Evolutionary conservation across 2,329 filamentous ascomycete genomes (phyloP).

Genomic region (Xylaria hypoxylon): DNA sequence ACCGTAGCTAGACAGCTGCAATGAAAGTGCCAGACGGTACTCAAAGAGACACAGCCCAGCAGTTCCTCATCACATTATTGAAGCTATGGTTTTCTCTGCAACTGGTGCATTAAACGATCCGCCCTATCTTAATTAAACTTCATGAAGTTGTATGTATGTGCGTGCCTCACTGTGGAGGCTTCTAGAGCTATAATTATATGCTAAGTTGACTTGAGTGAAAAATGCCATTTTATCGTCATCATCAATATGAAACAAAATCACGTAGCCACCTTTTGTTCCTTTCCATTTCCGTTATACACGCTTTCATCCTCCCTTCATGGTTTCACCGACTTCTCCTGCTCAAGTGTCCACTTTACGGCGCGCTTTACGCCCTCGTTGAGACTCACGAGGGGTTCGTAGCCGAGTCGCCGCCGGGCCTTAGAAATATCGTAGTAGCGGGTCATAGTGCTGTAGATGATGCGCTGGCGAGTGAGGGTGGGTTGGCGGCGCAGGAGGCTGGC

Average conservation of each 20-base stretch:
- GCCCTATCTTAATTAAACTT: slow-evolving; percentile 23
- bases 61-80: not conserved
- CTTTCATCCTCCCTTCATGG: slow-evolving; percentile 14
- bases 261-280: not conserved
- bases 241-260: slow-evolving; percentile 30
- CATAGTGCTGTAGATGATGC: slow-evolving; percentile 77
- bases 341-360: slow-evolving; percentile 66
- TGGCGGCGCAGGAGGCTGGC: slow-evolving; percentile 62
- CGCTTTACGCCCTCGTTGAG: slow-evolving; percentile 72
- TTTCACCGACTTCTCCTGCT: slow-evolving; percentile 58
- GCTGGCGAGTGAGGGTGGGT: slow-evolving; percentile 69
- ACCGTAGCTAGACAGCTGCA: slow-evolving; percentile 20
- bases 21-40: slow-evolving; percentile 19
- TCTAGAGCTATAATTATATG: slow-evolving; percentile 22
- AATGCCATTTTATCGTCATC: slow-evolving; percentile 28
- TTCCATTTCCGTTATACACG: slow-evolving; percentile 5
- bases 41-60: slow-evolving; percentile 14
- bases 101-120: slow-evolving; percentile 2
- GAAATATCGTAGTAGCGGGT: slow-evolving; percentile 81
- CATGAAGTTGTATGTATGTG: slow-evolving; percentile 25
- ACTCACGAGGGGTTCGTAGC: slow-evolving; percentile 74
- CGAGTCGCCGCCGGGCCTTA: slow-evolving; percentile 78
- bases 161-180: slow-evolving; percentile 5
- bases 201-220: slow-evolving; percentile 7
- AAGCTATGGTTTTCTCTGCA: slow-evolving; percentile 3